A percentile compares a stretch with the other conserved stretches of the same genome.
Evolutionary conservation across 1,139 yeast species (phyloP).

Genomic region (Protomyces arabidopsidicola): DNA sequence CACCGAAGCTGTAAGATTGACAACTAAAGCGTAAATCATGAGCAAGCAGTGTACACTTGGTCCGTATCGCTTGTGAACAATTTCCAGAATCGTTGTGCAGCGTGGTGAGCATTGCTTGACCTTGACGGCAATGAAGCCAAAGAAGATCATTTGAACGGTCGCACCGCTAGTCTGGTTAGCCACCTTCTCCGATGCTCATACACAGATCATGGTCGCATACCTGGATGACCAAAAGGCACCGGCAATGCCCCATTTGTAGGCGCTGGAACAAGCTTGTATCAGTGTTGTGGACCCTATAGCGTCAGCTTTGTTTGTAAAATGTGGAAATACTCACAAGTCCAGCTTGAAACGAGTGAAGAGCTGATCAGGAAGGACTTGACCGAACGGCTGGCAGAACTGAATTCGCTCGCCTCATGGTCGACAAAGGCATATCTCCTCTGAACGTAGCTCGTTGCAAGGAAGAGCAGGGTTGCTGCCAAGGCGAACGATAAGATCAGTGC

Average conservation of each 20-base stretch:
- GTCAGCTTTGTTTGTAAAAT: neutral
- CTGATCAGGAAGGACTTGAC: slow-evolving; percentile 42
- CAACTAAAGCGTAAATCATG: slow-evolving; percentile 43
- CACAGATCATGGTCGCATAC: neutral
- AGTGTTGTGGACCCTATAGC: neutral
- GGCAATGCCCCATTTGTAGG: slow-evolving; percentile 34
- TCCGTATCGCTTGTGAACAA: slow-evolving; percentile 44
- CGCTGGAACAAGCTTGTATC: slow-evolving; percentile 40
- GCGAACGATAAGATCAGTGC: neutral
- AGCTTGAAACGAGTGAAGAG: slow-evolving; percentile 42
- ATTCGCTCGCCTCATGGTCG: slow-evolving; percentile 42
- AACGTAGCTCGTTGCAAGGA: slow-evolving; percentile 31
- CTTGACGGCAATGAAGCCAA: slow-evolving; percentile 43
- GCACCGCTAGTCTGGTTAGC: slow-evolving; percentile 16
- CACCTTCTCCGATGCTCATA: neutral
- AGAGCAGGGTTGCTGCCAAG: neutral
- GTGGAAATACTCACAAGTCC: slow-evolving; percentile 39
- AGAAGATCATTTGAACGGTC: slow-evolving; percentile 41
- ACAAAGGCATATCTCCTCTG: slow-evolving; percentile 39
- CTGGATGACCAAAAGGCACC: slow-evolving; percentile 32
- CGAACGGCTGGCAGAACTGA: slow-evolving; percentile 43
- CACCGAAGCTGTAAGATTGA: slow-evolving; percentile 44
- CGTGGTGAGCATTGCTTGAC: slow-evolving; percentile 44
- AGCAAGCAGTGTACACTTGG: slow-evolving; percentile 43
- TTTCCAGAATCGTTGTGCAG: slow-evolving; percentile 46